Evolutionary conservation across 805 yeast species (phyloP).

Genomic region (Aciculoconidium aculeatum): DNA sequence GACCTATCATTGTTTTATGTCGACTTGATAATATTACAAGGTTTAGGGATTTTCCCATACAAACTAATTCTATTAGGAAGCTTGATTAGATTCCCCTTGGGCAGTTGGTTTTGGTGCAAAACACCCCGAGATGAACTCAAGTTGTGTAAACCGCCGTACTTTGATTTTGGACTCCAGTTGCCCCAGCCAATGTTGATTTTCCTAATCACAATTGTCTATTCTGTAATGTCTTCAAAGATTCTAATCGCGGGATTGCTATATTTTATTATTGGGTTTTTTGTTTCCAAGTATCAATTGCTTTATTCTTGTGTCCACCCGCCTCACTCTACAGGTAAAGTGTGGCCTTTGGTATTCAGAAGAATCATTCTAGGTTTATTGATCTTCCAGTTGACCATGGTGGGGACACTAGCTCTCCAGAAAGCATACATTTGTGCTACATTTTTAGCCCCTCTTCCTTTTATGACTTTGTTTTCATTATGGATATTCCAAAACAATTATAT

Average conservation of each 20-base stretch:
- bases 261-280: constrained; percentile 79
- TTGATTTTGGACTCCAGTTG: constrained; percentile 84
- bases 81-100: constrained; percentile 60
- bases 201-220: constrained; percentile 78
- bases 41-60: constrained; percentile 86
- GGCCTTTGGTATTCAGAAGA: constrained; percentile 87
- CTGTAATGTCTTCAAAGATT: constrained; percentile 85
- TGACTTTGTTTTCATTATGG: constrained; percentile 63
- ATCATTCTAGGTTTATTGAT: constrained; percentile 73
- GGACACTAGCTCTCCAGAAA: constrained; percentile 74
- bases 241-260: constrained; percentile 78
- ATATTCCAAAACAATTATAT: constrained; percentile 75
- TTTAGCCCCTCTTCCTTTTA: constrained; percentile 69
- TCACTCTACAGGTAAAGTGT: constrained; percentile 93
- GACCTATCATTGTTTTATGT: constrained; percentile 84
- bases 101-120: constrained; percentile 53
- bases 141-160: constrained; percentile 80
- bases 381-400: constrained; percentile 91
- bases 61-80: constrained; percentile 78
- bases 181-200: constrained; percentile 89
- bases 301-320: constrained; percentile 93
- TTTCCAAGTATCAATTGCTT: constrained; percentile 83
- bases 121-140: constrained; percentile 80
- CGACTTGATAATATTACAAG: constrained; percentile 75
- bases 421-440: constrained; percentile 71